Conservation (phyloP, 768 basidiomycete species). For the Kwoniella sp. region DNA sequence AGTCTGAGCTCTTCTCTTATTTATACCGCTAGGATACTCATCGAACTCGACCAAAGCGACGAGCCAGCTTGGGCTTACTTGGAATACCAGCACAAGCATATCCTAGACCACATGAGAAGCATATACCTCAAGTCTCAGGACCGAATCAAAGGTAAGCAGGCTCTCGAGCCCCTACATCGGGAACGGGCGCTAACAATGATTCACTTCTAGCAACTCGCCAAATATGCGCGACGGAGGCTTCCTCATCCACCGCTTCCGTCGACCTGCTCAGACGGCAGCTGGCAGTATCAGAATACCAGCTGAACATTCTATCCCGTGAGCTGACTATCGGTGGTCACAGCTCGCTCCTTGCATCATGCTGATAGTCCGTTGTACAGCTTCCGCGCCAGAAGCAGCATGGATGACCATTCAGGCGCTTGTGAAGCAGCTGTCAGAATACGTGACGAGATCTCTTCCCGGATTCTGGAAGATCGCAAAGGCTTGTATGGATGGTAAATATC, state of each 20-base stretch:
- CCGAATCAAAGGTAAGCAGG: conserved; percentile 61
- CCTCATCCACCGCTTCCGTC: conserved; percentile 59
- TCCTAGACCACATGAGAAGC: conserved; percentile 74
- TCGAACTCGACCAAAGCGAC: conserved; percentile 81
- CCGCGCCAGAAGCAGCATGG: conserved; percentile 68
- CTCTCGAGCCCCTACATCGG: conserved; percentile 21
- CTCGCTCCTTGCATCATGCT: background rate
- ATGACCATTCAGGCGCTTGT: conserved; percentile 74
- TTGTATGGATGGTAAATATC: conserved; percentile 91
- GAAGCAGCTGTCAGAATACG: conserved; percentile 81
- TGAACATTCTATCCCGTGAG: conserved; percentile 31
- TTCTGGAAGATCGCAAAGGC: conserved; percentile 91
- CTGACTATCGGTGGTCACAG: background rate
- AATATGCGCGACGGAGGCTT: conserved; percentile 42
- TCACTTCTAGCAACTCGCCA: conserved; percentile 61
- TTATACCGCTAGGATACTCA: conserved; percentile 66
- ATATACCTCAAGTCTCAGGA: conserved; percentile 64
- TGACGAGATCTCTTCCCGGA: conserved; percentile 80
- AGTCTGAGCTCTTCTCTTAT: background rate
- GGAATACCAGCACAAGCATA: conserved; percentile 86
- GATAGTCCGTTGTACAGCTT: conserved; percentile 20
- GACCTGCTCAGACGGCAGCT: conserved; percentile 53
- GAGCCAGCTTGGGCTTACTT: conserved; percentile 96
- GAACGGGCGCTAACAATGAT: conserved; percentile 10
- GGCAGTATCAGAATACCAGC: conserved; percentile 17